Base-by-base conservation (phyloP, 2,329 filamentous ascomycete species). In the Diaporthe capsici region DNA sequence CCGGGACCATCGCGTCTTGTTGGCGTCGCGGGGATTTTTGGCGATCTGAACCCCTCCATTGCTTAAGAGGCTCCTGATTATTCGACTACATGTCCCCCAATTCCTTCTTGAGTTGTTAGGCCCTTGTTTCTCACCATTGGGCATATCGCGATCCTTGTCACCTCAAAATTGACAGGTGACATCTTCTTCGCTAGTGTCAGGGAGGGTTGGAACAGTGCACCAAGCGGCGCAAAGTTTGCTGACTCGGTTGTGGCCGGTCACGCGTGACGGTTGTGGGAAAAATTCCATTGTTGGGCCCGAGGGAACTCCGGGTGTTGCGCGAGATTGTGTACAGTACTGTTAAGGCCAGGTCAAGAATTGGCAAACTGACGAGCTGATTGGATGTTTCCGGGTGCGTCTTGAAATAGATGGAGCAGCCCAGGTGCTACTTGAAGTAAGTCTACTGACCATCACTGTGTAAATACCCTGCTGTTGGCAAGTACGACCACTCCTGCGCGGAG, bases 11-110 rank as follows among this genome's bases (percentile, higher is more conserved):
- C 75, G 75, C 75, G 75, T 72, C 25, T 60, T 34, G 47, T 71
- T 58, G 75, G 75, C 71, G 71, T 76, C 65, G 75, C 75, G 71
- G 75, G 71, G 57, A 63, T 57, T 31, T 67, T 34, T 13, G 63
- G 31, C 47, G 49, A 68, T 51, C 47, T 73, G 51, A 49, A 65
- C 73, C 73, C 73, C 63, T 71, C 63, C 61, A 58, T 49, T 22
- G 71, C 47, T 55, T 37, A 17, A 42, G 15, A 44, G 12, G 58
- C 47, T 53, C 31, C 20, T 39, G 28, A 39, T n/a, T 10, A 8
- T 53, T 25, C 25, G 10, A 53, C 49, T 31, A 17, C 28, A 47
- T 17, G 28, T 17, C 13, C 13, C 17, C 25, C 39, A 63, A 39
- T 37, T 37, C 31, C 17, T 53, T 39, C 31, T 13, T 39, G 63